These are phyloP conservation scores for Paraphaeosphaeria sporulosa DNA, from an alignment of 2,329 filamentous ascomycete genomes.

Conservation along the genomic window DNA sequence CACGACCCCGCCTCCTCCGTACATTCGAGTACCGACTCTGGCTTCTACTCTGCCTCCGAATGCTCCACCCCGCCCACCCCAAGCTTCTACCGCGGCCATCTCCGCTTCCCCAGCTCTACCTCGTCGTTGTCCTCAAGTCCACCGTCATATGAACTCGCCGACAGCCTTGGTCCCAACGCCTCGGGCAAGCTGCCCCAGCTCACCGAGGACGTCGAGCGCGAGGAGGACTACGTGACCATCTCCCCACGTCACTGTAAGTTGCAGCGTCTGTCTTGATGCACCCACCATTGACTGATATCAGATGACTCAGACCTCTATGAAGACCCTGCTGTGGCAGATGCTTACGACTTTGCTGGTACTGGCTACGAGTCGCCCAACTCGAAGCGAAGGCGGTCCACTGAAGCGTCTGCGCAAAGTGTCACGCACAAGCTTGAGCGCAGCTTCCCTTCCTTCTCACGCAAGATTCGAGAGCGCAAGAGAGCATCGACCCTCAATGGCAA, in stretches of 20 bases:
- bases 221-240: slow-evolving; percentile 64
- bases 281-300: slow-evolving; percentile 45
- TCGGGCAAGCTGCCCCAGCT: slow-evolving; percentile 80
- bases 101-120: slow-evolving; percentile 74
- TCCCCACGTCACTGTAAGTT: slow-evolving; percentile 75
- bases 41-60: slow-evolving; percentile 66
- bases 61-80: slow-evolving; percentile 74
- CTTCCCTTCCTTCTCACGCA: slow-evolving; percentile 62
- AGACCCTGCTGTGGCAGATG: slow-evolving; percentile 54
- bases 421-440: slow-evolving; percentile 71
- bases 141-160: slow-evolving; percentile 57
- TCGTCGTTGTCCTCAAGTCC: slow-evolving; percentile 74
- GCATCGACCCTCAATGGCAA: slow-evolving; percentile 37
- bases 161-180: slow-evolving; percentile 65
- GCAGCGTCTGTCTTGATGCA: slow-evolving; percentile 11
- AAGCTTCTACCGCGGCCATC: slow-evolving; percentile 72
- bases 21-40: slow-evolving; percentile 46
- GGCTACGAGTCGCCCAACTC: slow-evolving; percentile 62
- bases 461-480: slow-evolving; percentile 61
- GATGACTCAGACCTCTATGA: slow-evolving; percentile 66
- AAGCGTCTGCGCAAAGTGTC: slow-evolving; percentile 68
- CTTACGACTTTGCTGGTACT: slow-evolving; percentile 70
- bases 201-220: slow-evolving; percentile 79
- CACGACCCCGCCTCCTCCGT: slow-evolving; percentile 42
- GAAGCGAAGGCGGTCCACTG: slow-evolving; percentile 66